phyloP scores from a whole-genome alignment of 345 rosid genomes.

The Excoecaria cochinchinensis region DNA sequence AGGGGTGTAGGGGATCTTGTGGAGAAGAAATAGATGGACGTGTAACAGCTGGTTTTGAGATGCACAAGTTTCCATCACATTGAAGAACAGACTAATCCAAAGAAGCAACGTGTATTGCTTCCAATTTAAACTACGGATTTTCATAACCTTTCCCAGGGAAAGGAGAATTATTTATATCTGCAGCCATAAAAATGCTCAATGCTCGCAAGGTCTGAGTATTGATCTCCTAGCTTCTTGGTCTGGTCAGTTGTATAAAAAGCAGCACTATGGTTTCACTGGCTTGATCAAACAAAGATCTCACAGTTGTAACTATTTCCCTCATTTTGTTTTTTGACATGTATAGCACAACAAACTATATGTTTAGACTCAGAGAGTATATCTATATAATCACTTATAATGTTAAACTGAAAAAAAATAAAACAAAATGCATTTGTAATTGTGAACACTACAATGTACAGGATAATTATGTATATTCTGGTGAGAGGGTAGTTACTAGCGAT shows the following conservation, averaged over 20 bases:
- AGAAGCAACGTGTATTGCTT: constrained; percentile 8
- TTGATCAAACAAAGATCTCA: constrained; percentile 9
- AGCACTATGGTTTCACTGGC: constrained; percentile 5
- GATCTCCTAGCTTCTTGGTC: constrained; percentile 17
- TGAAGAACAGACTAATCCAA: constrained; percentile 13
- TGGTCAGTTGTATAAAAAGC: constrained; percentile 1
- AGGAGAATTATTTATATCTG: constrained; percentile 13
- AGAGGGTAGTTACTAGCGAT: constrained; percentile 12
- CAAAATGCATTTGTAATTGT: background rate
- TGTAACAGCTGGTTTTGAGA: constrained; percentile 21
- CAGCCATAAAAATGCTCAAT: constrained; percentile 18
- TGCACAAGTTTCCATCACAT: constrained; percentile 14
- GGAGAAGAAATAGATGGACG: constrained; percentile 15
- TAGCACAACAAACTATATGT: constrained; percentile 22
- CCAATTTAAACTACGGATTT: constrained; percentile 13
- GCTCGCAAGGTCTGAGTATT: constrained; percentile 19
- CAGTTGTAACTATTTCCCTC: constrained; percentile 15
- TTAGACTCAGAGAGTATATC: constrained; percentile 12
- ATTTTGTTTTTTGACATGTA: constrained; percentile 25
- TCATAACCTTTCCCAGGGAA: constrained; percentile 11
- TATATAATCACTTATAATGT: background rate
- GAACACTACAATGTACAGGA: constrained; percentile 18
- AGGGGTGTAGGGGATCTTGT: constrained; percentile 19
- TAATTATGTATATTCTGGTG: constrained; percentile 18
- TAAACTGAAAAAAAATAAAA: background rate